phyloP scores from a whole-genome alignment of 148 eudicot species.

The Cornus florida region DNA sequence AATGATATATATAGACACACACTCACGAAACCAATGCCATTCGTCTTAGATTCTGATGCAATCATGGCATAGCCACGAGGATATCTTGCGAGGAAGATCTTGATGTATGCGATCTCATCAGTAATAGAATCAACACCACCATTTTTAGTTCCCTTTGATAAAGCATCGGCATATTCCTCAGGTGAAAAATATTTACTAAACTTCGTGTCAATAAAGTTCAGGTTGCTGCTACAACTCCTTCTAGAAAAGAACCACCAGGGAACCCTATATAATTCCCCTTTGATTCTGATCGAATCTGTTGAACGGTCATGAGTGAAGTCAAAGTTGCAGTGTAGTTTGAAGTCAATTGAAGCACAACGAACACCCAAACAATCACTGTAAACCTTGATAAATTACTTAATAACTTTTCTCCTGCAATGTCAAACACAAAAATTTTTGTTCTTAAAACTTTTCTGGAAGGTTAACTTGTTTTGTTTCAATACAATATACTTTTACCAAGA shows the following conservation, averaged over 20 bases:
- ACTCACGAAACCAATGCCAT: conserved; percentile 36
- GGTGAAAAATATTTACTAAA: not conserved
- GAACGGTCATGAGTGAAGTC: conserved; percentile 29
- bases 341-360: conserved; percentile 31
- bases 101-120: conserved; percentile 34
- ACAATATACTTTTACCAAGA: not conserved
- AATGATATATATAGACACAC: not conserved
- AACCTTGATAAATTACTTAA: conserved; percentile 28
- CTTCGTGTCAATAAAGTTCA: conserved; percentile 9
- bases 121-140: conserved; percentile 26
- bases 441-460: not conserved
- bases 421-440: not conserved
- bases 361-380: conserved; percentile 27
- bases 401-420: conserved; percentile 28
- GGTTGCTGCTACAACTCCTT: conserved; percentile 8
- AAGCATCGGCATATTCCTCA: conserved; percentile 18
- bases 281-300: conserved; percentile 19
- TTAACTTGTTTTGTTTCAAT: not conserved
- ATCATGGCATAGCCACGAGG: conserved; percentile 17
- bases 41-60: conserved; percentile 9
- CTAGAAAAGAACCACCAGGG: conserved; percentile 6
- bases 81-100: conserved; percentile 14
- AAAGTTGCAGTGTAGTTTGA: conserved; percentile 33
- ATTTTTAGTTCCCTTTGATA: conserved; percentile 17
- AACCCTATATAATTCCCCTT: conserved; percentile 21